phyloP scores from a whole-genome alignment of 164 flowering plant species.

The Malania oleifera region DNA sequence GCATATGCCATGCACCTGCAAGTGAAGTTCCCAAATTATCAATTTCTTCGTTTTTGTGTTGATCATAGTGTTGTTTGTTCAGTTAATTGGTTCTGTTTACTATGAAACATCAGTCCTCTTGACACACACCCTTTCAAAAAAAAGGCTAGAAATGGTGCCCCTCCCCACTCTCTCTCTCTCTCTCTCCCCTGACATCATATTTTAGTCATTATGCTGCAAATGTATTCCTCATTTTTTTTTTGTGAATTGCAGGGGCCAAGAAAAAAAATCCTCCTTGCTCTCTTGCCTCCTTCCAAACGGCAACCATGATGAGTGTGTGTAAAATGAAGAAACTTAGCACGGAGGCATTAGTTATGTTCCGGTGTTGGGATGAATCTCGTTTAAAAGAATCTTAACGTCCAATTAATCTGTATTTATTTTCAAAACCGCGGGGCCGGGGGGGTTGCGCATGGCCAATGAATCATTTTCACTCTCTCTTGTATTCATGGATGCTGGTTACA shows the following conservation, averaged over 20 bases:
- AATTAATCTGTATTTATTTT: neutral
- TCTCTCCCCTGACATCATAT: too few relatives aligned
- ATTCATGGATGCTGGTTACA: neutral
- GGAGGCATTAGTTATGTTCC: neutral
- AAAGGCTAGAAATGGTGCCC: too few relatives aligned
- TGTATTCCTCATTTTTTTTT: slow-evolving; percentile 4
- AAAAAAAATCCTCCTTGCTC: slow-evolving; percentile 66
- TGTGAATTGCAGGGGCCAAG: slow-evolving; percentile 63
- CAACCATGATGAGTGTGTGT: slow-evolving; percentile 17
- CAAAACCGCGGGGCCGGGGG: too few relatives aligned
- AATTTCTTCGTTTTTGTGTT: too few relatives aligned
- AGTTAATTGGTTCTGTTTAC: too few relatives aligned
- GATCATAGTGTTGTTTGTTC: too few relatives aligned
- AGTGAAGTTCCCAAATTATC: too few relatives aligned
- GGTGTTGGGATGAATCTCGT: neutral
- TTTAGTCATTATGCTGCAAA: neutral
- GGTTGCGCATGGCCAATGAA: neutral
- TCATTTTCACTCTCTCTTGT: slow-evolving; percentile 1
- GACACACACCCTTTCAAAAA: too few relatives aligned
- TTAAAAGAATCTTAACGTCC: too few relatives aligned
- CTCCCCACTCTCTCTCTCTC: too few relatives aligned
- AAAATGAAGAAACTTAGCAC: neutral
- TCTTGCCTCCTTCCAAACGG: slow-evolving; percentile 34
- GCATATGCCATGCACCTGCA: too few relatives aligned
- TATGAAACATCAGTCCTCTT: too few relatives aligned